Evolutionary conservation across 306 rosid genomes (phyloP), one percentile per base, ranked within the genome.

Genomic region (Quercus ilex): DNA sequence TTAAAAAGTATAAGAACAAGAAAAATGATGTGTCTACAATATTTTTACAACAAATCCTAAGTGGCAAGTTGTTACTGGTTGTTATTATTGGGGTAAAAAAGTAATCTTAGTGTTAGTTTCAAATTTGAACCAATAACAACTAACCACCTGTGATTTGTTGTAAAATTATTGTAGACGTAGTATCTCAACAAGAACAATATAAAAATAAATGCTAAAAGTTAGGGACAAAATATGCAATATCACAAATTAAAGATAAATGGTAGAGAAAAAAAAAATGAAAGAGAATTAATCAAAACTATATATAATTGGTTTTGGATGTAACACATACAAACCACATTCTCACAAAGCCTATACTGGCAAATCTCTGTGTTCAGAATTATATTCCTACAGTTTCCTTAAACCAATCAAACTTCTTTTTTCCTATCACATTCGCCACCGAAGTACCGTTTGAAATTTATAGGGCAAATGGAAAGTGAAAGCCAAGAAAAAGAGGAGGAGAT

Each of bases 321-420:
- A 49, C 53, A 59, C 69, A 33, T 38, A 65, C 5, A 64, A 76
- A 19, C 3, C 23, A 64, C 73, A 51, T 19, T n/a, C 55, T 49
- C 53, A 10, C 53, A 10, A 49, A 49, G 53, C 53, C 26, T 77
- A 67, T 52, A 1, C 69, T 69, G 14, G 25, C 12, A 41, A 41
- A 41, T 8, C 46, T 38, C 1, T 41, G 46, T 8, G 46, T 41
- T 41, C 3, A 41, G 46, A 41, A 41, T 41, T 41, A 8, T 43
- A 15, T 67, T 59, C 55, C 59, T 63, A 77, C 80, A 67, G 73
- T 58, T 78, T 46, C 12, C 12, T 62, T 70, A 33, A 79, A 64
- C 69, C 73, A 65, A 73, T 11, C 17, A 3, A 49, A 49, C 46
- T 41, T 41, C 46, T 38, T 2, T 2, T 49, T 10, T 49, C 15